Evolutionary conservation across 768 basidiomycete genomes (phyloP).

Genomic region (Naganishia vishniacii): DNA sequence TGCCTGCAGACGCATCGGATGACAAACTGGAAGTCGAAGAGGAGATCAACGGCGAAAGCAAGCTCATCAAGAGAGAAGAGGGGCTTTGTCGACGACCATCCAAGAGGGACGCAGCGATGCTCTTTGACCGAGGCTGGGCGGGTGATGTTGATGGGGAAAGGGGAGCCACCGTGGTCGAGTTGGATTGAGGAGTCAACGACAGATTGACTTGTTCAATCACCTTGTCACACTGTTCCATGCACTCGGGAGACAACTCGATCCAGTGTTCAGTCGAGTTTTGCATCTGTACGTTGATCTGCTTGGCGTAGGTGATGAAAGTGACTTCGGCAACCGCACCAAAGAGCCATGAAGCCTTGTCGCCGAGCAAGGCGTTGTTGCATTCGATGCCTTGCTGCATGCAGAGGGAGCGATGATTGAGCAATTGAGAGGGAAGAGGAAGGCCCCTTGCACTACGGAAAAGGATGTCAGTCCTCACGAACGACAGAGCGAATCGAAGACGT

Average conservation of each 20-base stretch:
- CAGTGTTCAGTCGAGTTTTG: slow-evolving; percentile 38
- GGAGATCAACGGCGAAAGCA: slow-evolving; percentile 38
- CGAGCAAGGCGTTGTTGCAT: slow-evolving; percentile 45
- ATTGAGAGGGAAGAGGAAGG: slow-evolving; percentile 45
- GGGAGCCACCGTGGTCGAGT: slow-evolving; percentile 11
- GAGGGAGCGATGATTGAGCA: slow-evolving; percentile 41
- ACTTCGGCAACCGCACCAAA: slow-evolving; percentile 47
- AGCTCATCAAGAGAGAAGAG: slow-evolving; percentile 40
- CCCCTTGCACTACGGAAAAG: slow-evolving; percentile 28
- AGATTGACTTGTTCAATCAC: slow-evolving; percentile 43
- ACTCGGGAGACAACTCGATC: slow-evolving; percentile 34
- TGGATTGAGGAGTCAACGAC: slow-evolving; percentile 37
- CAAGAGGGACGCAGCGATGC: background rate
- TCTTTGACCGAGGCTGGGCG: background rate
- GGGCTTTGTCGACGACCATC: slow-evolving; percentile 28
- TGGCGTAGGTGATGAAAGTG: slow-evolving; percentile 43
- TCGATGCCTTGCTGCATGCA: slow-evolving; percentile 45
- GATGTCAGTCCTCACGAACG: too few species aligned
- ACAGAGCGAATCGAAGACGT: too few species aligned
- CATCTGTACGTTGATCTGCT: slow-evolving; percentile 37
- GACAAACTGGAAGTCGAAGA: slow-evolving; percentile 26
- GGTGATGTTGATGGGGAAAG: slow-evolving; percentile 1
- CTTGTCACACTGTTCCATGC: slow-evolving; percentile 30
- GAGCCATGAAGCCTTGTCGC: slow-evolving; percentile 49
- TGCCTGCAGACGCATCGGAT: background rate